Evolutionary conservation across 2,329 filamentous ascomycete species (phyloP).

Genomic region (Arthrinium puccinioides): DNA sequence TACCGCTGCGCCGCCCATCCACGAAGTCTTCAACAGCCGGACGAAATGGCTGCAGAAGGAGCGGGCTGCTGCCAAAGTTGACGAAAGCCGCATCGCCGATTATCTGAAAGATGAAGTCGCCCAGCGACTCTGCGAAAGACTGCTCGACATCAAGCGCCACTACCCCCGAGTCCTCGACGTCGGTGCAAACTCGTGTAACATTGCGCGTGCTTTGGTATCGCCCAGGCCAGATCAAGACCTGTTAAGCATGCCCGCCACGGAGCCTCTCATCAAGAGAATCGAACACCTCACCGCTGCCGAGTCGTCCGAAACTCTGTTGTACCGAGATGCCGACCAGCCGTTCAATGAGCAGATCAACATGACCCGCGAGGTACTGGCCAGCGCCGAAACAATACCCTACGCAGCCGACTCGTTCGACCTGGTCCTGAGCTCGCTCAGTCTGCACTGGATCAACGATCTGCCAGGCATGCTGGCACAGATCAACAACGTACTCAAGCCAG

Average conservation of each 20-base stretch:
- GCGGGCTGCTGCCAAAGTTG: conserved; percentile 63
- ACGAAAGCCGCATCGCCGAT: conserved; percentile 73
- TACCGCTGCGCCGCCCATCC: conserved; percentile 65
- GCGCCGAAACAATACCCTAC: conserved; percentile 71
- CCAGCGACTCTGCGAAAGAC: conserved; percentile 70
- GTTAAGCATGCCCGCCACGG: conserved; percentile 45
- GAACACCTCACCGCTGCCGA: conserved; percentile 73
- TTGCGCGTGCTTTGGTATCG: conserved; percentile 72
- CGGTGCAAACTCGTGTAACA: conserved; percentile 91
- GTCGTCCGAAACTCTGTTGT: conserved; percentile 67
- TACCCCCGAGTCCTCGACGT: conserved; percentile 84
- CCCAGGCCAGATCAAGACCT: conserved; percentile 58
- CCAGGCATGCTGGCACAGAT: conserved; percentile 78
- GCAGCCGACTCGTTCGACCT: conserved; percentile 75
- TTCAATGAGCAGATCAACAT: conserved; percentile 72
- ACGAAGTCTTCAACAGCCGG: conserved; percentile 85
- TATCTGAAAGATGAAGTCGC: conserved; percentile 94
- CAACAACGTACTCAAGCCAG: conserved; percentile 81
- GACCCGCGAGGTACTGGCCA: conserved; percentile 64
- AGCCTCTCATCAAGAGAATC: conserved; percentile 65
- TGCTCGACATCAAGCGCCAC: conserved; percentile 86
- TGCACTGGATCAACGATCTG: conserved; percentile 98
- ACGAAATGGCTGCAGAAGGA: conserved; percentile 91
- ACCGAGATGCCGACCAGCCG: conserved; percentile 67
- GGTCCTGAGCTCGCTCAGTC: conserved; percentile 77